Percentiles rank a stretch among this genome's conserved stretches.
These are phyloP conservation scores for Castanea mollissima DNA, from an alignment of 306 rosid species.

Conservation along the genomic window DNA sequence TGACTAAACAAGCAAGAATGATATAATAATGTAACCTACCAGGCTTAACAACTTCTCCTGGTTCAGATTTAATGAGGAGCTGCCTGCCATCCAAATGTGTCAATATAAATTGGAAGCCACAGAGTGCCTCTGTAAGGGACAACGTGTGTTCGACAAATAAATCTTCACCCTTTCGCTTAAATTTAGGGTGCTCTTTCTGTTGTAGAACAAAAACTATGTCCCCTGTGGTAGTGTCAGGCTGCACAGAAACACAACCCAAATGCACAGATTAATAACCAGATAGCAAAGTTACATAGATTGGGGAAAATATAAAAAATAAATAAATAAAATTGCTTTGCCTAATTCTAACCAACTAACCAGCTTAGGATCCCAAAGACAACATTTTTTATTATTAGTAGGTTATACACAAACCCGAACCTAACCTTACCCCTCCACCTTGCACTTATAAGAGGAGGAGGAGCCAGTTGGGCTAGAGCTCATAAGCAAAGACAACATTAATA, in stretches of 20 bases:
- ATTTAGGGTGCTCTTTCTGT: slow-evolving; percentile 93
- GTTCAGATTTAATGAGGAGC: slow-evolving; percentile 83
- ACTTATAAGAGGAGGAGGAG: no score
- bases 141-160: slow-evolving; percentile 75
- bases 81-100: slow-evolving; percentile 85
- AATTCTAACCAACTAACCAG: neutral
- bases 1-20: neutral
- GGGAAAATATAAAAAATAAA: neutral
- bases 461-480: no score
- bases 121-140: slow-evolving; percentile 81
- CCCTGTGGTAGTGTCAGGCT: slow-evolving; percentile 96
- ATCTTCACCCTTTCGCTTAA: slow-evolving; percentile 77
- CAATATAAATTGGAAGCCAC: slow-evolving; percentile 84
- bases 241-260: slow-evolving; percentile 23
- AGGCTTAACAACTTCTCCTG: slow-evolving; percentile 93
- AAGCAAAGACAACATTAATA: neutral
- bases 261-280: neutral
- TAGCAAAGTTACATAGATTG: neutral
- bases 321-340: neutral
- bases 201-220: slow-evolving; percentile 90
- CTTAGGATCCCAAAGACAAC: neutral
- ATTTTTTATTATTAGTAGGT: neutral
- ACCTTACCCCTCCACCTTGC: no score
- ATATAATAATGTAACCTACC: slow-evolving; percentile 36
- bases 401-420: no score